Percentiles rank a stretch among this genome's conserved stretches.
phyloP scores from a whole-genome alignment of 2,329 filamentous ascomycete species.

The Fusarium praegraminearum region DNA sequence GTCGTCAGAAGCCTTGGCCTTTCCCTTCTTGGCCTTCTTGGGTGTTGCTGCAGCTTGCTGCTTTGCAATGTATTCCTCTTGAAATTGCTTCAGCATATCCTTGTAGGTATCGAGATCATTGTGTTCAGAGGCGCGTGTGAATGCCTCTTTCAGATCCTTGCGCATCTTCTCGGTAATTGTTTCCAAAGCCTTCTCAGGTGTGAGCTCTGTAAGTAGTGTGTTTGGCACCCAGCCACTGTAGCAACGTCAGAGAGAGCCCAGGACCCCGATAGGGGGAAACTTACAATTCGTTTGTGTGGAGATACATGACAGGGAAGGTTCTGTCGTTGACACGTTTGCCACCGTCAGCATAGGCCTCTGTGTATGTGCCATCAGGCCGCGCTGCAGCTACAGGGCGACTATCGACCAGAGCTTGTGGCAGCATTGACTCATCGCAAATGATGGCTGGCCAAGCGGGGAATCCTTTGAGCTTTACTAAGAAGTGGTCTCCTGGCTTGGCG shows the following conservation, averaged over 20 bases:
- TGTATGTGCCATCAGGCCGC: slow-evolving; percentile 85
- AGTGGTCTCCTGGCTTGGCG: slow-evolving; percentile 91
- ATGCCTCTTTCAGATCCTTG: slow-evolving; percentile 83
- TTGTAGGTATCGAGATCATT: slow-evolving; percentile 88
- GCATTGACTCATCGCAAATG: slow-evolving; percentile 93
- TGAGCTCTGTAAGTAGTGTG: slow-evolving; percentile 81
- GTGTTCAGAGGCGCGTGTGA: slow-evolving; percentile 81
- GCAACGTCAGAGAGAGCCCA: slow-evolving; percentile 23
- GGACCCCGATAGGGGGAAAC: slow-evolving; percentile 54
- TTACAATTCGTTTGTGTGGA: slow-evolving; percentile 97
- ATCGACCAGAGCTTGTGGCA: slow-evolving; percentile 81
- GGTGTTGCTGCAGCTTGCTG: slow-evolving; percentile 56
- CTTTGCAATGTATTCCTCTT: slow-evolving; percentile 70
- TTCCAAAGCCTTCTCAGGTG: slow-evolving; percentile 76
- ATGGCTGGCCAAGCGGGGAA: slow-evolving; percentile 95
- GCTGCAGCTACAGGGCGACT: slow-evolving; percentile 86
- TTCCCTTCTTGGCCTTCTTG: slow-evolving; percentile 59
- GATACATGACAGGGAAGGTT: slow-evolving; percentile 94
- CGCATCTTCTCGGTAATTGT: slow-evolving; percentile 80
- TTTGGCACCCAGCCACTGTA: slow-evolving; percentile 91
- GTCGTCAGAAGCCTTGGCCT: slow-evolving; percentile 66
- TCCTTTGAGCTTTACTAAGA: slow-evolving; percentile 92
- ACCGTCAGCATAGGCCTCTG: slow-evolving; percentile 87
- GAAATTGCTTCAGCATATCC: slow-evolving; percentile 76
- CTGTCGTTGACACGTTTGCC: slow-evolving; percentile 88